Evolutionary conservation across 1,284 basidiomycete species (phyloP), one percentile per base, ranked within the genome.

Genomic region (Cerioporus squamosus): DNA sequence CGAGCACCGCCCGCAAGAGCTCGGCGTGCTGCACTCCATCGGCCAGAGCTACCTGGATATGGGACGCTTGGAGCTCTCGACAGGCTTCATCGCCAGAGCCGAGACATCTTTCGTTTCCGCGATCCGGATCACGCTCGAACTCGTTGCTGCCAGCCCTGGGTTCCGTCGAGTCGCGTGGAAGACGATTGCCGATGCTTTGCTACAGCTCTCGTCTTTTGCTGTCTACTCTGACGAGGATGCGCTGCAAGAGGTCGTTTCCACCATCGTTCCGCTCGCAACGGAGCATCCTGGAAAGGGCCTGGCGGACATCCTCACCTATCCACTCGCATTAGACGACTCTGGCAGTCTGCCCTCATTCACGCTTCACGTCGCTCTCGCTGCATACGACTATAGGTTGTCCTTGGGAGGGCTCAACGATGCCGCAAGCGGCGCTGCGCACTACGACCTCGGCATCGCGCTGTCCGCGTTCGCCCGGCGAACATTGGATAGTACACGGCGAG

Each of bases 161-260:
- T 90, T 91, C 74, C 83, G 90, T 36, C 78, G 82, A 4, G 80
- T 94, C 22, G 87, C 84, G 0, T 98, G 97, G 96, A 99, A 98
- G 74, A 79, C 88, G 3, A 80, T 90, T 10, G 91, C 85, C 0
- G 97, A 99, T 72, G 87, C 90, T 1, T 75, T 93, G 2, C 88
- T 87, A 65, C 78, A 83, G 50, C 75, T 96, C 0, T 88, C 90
- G 2, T 70, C 70, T 18, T 73, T 76, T 36, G 70, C 78, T 0
- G 69, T 72, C 9, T 84, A 82, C 62, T 66, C 72, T 5, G 76
- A 86, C 44, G 76, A 79, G 59, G 67, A 65, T 0, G 58, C 63
- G 8, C 72, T 86, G 8, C 70, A 72, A 24, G 63, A 70, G n/a
- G 62, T 74, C 1, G 67, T 88, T 40, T 46, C 61, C 4, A 68